These are phyloP conservation scores for Solanum sparsipilum DNA, from an alignment of 257 asterid genomes.

Conservation along the genomic window DNA sequence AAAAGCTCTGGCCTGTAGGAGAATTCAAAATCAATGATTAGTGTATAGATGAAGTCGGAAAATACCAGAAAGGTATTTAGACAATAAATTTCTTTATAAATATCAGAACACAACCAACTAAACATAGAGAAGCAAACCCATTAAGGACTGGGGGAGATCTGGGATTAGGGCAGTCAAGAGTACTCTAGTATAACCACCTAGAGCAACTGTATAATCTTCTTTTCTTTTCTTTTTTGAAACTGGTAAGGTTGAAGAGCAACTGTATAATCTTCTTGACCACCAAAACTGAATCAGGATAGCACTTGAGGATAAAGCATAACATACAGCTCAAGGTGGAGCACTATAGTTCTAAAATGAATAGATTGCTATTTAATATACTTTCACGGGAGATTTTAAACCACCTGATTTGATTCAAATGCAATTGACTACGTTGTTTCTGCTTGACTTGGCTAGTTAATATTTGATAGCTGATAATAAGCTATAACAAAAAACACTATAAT, in stretches of 20 bases:
- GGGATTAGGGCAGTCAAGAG: not conserved
- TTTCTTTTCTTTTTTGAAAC: too few species aligned
- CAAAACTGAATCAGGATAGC: not conserved
- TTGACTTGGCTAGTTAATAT: not conserved
- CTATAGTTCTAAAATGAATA: not conserved
- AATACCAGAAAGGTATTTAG: not conserved
- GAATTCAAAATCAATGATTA: constrained; percentile 4
- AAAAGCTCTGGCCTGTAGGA: constrained; percentile 88
- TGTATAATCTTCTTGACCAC: not conserved
- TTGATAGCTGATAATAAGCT: not conserved
- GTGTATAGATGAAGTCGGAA: not conserved
- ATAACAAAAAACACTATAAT: not conserved
- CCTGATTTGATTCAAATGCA: not conserved
- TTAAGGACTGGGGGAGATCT: not conserved
- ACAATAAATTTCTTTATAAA: not conserved
- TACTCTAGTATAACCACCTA: not conserved
- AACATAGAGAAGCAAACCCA: not conserved
- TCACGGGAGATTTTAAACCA: not conserved
- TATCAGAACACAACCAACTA: not conserved
- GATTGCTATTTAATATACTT: not conserved
- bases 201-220: too few species aligned
- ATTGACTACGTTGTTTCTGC: not conserved
- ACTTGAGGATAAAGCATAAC: not conserved
- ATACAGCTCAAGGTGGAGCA: not conserved
- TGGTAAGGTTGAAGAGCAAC: too few species aligned